Evolutionary conservation across 305 asterid species (phyloP), one percentile per base, ranked within the genome.

Genomic region (Rubia peregrina): DNA sequence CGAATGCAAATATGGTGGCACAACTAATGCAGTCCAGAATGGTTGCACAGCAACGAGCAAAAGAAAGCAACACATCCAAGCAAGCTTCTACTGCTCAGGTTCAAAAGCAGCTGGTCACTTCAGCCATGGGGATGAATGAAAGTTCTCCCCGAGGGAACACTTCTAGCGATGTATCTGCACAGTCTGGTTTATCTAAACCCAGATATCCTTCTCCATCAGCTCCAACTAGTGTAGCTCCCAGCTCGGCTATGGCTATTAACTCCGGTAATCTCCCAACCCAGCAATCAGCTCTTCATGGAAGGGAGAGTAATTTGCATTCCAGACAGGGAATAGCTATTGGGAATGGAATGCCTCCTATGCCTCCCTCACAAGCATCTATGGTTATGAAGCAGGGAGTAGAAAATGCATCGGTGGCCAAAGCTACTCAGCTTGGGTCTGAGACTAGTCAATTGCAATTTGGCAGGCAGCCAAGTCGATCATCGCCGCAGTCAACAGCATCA

Each of bases 21-120:
- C 99, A 95, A 74, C 85, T 88, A 71, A 82, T 95, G 93, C 99
- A 95, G 82, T 82, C 95, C 78, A 85, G 95, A 81, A 87, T 90
- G 91, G 80, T 67, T 75, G 78, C 94, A 59, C 99, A 88, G 70
- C 99, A 89, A 67, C 90, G 86, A 79, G 80, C 81, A 66, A 82
- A 82, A 79, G 99, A 92, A 77, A 82, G 83, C 81, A 92, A 74
- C 75, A 26, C 77, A 63, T 77, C 77, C 57, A 64, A 78, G 10
- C 96, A 83, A 66, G 83, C 94, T 77, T 80, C 77, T 56, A 78
- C 95, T 36, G 77, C 83, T 67, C 79, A 77, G 69, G 41, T 67
- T 77, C 73, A 84, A 42, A 94, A 86, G 73, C 96, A 87, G 80
- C 93, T 80, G 73, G 91, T 78, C 81, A 68, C 85, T 60, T 86